Evolutionary conservation across 495 filamentous ascomycete genomes (phyloP), one percentile per base, ranked within the genome.

Genomic region (Podospora comata): DNA sequence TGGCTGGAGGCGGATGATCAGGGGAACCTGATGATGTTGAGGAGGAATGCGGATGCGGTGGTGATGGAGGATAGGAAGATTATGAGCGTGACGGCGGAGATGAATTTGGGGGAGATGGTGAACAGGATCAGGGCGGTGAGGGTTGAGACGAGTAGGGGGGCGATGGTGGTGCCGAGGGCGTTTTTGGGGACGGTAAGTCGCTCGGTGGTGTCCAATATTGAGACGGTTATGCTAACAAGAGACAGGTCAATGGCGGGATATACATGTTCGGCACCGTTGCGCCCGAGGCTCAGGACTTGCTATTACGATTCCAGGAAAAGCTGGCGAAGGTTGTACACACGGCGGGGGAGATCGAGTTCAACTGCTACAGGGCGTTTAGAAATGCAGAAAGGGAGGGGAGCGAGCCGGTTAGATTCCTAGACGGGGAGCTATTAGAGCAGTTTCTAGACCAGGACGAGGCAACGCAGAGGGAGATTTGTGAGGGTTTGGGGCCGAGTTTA

Each of bases 81-180:
- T n/a, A 76, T 98, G 69, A 82, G 90, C 44, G 80, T 93, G 0
- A 92, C 87, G 3, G 88, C 88, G 56, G 94, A 97, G 79, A 87
- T 97, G 26, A 86, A 88, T 44, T 76, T 99, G 26, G 93, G 95
- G 1, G 94, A 98, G 75, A 90, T 93, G 88, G 92, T 97, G 54
- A 98, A 98, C 70, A 85, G 87, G 28, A 97, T 99, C 44, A 77
- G 77, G 19, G 70, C 68, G 44, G 75, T 86, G 30, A 79, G 82
- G n/a, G 87, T 93, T 23, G 82, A 86, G 39, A 82, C 85, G 4
- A 82, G 82, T 15, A 76, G 81, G 11, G 86, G 80, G 70, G 87
- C 90, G 4, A 83, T 88, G 20, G 86, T 97, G 27, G 80, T 89
- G 11, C 96, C 95, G 0, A 88, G 86, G 73, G 95, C 95, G 30